Conservation (phyloP, 352 stramenopile genomes). For the Phytophthora ramorum region DNA sequence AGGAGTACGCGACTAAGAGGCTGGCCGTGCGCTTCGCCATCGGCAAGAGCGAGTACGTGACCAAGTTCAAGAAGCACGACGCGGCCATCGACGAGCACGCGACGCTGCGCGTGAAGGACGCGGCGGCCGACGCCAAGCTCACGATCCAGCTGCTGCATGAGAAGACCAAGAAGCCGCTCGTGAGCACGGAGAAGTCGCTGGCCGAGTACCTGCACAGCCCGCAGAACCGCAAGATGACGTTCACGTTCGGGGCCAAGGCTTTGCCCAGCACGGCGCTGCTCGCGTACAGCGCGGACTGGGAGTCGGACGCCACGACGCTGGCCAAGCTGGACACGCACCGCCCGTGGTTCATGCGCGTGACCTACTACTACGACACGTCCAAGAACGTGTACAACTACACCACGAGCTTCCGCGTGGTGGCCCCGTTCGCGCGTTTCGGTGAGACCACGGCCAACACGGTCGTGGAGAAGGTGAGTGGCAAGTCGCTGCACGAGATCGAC, state of each 20-base stretch:
- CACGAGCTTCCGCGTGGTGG: constrained; percentile 69
- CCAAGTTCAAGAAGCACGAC: constrained; percentile 38
- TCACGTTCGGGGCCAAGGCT: constrained; percentile 45
- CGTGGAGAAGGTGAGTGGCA: constrained; percentile 64
- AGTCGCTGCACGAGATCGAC: constrained; percentile 67
- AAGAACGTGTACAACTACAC: constrained; percentile 82
- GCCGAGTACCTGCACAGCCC: constrained; percentile 37
- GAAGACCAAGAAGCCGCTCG: constrained; percentile 50
- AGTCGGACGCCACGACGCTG: constrained; percentile 29
- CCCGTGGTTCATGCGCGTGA: constrained; percentile 61
- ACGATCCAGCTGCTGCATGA: constrained; percentile 56
- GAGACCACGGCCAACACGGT: constrained; percentile 63
- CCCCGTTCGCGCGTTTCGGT: constrained; percentile 57
- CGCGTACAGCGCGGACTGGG: constrained; percentile 38
- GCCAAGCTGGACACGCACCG: constrained; percentile 25
- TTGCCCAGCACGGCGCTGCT: constrained; percentile 37
- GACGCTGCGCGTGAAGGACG: constrained; percentile 42
- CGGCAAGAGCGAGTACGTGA: constrained; percentile 28
- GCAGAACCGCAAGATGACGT: constrained; percentile 44
- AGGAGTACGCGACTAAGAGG: constrained; percentile 23
- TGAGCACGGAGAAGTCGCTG: constrained; percentile 44
- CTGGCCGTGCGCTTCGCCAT: constrained; percentile 37
- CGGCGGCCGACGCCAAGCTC: constrained; percentile 42
- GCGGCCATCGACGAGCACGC: constrained; percentile 42
- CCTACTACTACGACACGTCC: constrained; percentile 77